These are phyloP conservation scores for Pulveroboletus sp. DNA, from an alignment of 768 basidiomycete genomes.

Conservation along the genomic window DNA sequence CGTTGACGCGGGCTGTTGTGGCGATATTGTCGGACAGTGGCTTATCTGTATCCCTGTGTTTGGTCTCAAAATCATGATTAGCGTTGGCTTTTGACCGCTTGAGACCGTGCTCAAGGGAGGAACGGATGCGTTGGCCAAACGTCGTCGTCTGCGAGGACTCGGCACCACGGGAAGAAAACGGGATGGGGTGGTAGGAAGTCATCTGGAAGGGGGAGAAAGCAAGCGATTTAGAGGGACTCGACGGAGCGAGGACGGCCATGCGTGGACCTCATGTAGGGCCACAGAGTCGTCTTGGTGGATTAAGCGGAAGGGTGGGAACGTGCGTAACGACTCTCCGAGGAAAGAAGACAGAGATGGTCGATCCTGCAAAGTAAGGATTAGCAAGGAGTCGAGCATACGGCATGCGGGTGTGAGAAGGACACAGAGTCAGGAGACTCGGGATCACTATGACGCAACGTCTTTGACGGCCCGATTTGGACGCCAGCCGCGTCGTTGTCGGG, in stretches of 20 bases:
- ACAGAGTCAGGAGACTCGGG: too few species aligned
- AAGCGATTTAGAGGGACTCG: slow-evolving; percentile 35
- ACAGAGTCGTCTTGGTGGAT: too few species aligned
- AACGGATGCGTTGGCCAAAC: slow-evolving; percentile 56
- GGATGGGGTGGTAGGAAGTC: slow-evolving; percentile 39
- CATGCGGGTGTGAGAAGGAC: too few species aligned
- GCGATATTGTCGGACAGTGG: slow-evolving; percentile 28
- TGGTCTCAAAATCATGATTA: slow-evolving; percentile 42
- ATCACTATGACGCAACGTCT: too few species aligned
- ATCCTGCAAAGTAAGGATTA: too few species aligned
- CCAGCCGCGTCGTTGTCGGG: too few species aligned
- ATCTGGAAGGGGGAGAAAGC: slow-evolving; percentile 45
- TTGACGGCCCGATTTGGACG: too few species aligned
- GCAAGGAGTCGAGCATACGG: too few species aligned
- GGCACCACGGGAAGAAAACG: slow-evolving; percentile 41
- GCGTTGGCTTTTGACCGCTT: slow-evolving; percentile 51
- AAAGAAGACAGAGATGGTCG: too few species aligned
- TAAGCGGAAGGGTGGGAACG: slow-evolving; percentile 17
- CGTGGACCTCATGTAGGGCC: slow-evolving; percentile 31
- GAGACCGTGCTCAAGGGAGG: slow-evolving; percentile 63
- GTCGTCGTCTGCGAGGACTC: slow-evolving; percentile 49
- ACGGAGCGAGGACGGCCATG: slow-evolving; percentile 46
- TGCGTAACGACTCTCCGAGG: too few species aligned
- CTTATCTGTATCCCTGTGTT: slow-evolving; percentile 42
- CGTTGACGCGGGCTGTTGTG: slow-evolving; percentile 31